phyloP scores from a whole-genome alignment of 306 rosid genomes.

The Senna tora region DNA sequence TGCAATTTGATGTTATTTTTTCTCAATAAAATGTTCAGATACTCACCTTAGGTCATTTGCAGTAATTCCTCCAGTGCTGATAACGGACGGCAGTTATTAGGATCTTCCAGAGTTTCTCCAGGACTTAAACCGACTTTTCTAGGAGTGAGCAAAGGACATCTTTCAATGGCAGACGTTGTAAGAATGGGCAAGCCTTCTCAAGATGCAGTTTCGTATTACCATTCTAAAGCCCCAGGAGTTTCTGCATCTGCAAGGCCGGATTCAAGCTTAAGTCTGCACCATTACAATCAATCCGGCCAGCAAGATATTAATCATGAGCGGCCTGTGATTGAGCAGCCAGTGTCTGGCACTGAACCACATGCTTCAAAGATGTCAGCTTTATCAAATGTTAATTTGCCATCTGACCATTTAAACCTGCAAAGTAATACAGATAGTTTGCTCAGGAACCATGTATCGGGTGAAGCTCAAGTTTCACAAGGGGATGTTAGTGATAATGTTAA shows the following conservation, averaged over 20 bases:
- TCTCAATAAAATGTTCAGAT: slow-evolving; percentile 16
- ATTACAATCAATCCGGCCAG: slow-evolving; percentile 46
- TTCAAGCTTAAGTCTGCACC: neutral
- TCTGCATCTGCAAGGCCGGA: slow-evolving; percentile 45
- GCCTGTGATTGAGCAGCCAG: slow-evolving; percentile 55
- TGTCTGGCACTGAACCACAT: slow-evolving; percentile 4
- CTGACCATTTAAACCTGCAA: slow-evolving; percentile 35
- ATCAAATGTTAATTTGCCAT: slow-evolving; percentile 37
- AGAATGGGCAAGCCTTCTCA: slow-evolving; percentile 56
- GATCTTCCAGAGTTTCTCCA: slow-evolving; percentile 44
- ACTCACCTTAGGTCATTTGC: slow-evolving; percentile 43
- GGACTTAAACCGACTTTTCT: slow-evolving; percentile 42
- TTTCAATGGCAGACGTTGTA: slow-evolving; percentile 74
- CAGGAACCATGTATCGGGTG: slow-evolving; percentile 44
- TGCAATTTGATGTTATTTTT: slow-evolving; percentile 3
- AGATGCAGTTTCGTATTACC: slow-evolving; percentile 39
- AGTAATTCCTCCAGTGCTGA: slow-evolving; percentile 54
- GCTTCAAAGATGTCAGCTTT: slow-evolving; percentile 28
- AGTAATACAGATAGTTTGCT: slow-evolving; percentile 36
- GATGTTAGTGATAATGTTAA: slow-evolving; percentile 29
- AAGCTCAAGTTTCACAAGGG: slow-evolving; percentile 38
- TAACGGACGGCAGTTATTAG: slow-evolving; percentile 46
- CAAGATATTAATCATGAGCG: slow-evolving; percentile 46
- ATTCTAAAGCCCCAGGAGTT: slow-evolving; percentile 40
- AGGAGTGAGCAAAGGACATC: slow-evolving; percentile 49